Evolutionary conservation across 495 filamentous ascomycete species (phyloP).

Genomic region (Aspergillus hancockii): DNA sequence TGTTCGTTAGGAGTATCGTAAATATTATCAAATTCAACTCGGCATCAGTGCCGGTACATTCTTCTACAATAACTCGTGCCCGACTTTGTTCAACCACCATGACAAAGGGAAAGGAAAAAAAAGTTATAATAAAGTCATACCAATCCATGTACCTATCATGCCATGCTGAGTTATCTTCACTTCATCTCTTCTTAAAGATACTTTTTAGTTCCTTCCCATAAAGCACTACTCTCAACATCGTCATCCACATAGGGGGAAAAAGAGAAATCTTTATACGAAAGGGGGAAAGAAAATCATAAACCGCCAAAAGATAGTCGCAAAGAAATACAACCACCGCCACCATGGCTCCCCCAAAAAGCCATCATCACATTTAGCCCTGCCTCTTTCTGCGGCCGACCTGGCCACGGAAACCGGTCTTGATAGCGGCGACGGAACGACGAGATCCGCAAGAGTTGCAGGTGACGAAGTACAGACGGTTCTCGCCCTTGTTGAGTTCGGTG

Average conservation of each 20-base stretch:
- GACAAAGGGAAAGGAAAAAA: neutral
- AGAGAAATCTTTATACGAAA: conserved; percentile 20
- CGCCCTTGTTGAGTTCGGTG: conserved; percentile 96
- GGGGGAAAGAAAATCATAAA: conserved; percentile 12
- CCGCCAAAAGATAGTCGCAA: conserved; percentile 22
- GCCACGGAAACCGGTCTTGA: conserved; percentile 99
- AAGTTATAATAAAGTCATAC: conserved; percentile 17
- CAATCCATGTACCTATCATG: conserved; percentile 24
- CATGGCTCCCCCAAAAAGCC: conserved; percentile 14
- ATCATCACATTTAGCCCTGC: conserved; percentile 35
- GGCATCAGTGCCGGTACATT: neutral
- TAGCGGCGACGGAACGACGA: conserved; percentile 87
- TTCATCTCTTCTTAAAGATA: conserved; percentile 20
- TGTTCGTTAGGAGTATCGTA: no score
- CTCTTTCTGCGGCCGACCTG: conserved; percentile 93
- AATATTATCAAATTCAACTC: no score
- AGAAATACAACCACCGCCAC: conserved; percentile 21
- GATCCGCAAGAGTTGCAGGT: conserved; percentile 88
- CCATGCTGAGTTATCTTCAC: conserved; percentile 26
- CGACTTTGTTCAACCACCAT: neutral
- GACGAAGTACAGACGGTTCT: conserved; percentile 90
- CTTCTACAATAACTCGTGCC: neutral
- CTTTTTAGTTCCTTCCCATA: conserved; percentile 8
- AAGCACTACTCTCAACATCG: conserved; percentile 1
- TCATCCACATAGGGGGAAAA: conserved; percentile 16